These are phyloP conservation scores for Lathyrus tuberosus DNA, from an alignment of 306 rosid species.

Conservation along the genomic window DNA sequence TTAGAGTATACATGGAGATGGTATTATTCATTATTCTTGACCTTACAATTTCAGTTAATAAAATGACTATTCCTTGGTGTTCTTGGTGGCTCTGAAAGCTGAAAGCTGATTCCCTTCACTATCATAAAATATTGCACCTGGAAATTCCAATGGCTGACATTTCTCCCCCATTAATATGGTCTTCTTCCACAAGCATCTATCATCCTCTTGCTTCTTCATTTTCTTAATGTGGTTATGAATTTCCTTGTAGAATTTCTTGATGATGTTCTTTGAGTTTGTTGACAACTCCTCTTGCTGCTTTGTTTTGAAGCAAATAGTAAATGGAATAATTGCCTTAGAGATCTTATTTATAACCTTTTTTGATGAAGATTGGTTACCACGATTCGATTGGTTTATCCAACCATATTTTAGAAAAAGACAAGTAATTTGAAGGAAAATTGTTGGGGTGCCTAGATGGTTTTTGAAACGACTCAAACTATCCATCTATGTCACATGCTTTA, in stretches of 20 bases:
- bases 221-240: not conserved
- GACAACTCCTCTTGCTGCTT: slow-evolving; percentile 25
- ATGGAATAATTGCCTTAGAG: slow-evolving; percentile 8
- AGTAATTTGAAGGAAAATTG: slow-evolving; percentile 26
- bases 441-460: slow-evolving; percentile 5
- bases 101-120: slow-evolving; percentile 43
- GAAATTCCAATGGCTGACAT: slow-evolving; percentile 47
- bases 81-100: slow-evolving; percentile 42
- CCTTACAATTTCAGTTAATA: not conserved
- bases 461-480: not conserved
- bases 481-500: slow-evolving; percentile 25
- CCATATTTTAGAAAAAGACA: slow-evolving; percentile 39
- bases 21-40: not conserved
- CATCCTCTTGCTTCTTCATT: slow-evolving; percentile 29
- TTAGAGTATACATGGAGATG: not conserved
- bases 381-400: not conserved
- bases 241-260: slow-evolving; percentile 25
- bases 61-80: slow-evolving; percentile 40
- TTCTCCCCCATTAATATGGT: slow-evolving; percentile 55
- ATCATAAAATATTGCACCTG: slow-evolving; percentile 54
- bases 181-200: slow-evolving; percentile 53
- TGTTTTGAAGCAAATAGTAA: slow-evolving; percentile 11
- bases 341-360: slow-evolving; percentile 34
- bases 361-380: not conserved
- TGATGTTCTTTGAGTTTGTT: slow-evolving; percentile 9